phyloP scores from a whole-genome alignment of 2,329 filamentous ascomycete genomes.

The Fusarium paranaense region DNA sequence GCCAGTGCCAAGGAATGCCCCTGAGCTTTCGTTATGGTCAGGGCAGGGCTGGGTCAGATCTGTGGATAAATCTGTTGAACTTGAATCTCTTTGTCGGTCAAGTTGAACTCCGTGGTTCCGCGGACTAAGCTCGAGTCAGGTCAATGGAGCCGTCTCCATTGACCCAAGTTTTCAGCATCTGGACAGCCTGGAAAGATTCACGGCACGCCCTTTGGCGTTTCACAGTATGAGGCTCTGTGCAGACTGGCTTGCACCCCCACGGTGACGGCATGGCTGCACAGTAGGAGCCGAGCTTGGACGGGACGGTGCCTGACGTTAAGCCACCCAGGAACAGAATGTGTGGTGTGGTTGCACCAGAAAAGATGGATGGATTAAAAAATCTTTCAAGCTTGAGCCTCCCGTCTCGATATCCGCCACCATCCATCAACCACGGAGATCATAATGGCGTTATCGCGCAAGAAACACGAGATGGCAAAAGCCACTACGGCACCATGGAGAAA shows the following conservation, averaged over 20 bases:
- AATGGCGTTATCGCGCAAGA: not conserved
- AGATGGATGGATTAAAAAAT: constrained; percentile 6
- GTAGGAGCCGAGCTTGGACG: constrained; percentile 15
- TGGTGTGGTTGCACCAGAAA: constrained; percentile 11
- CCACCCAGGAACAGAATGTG: constrained; percentile 21
- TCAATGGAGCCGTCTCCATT: not conserved
- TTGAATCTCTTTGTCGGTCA: not conserved
- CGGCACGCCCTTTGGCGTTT: constrained; percentile 8
- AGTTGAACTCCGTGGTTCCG: not conserved
- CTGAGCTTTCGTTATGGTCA: not conserved
- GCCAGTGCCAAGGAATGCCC: constrained; percentile 1
- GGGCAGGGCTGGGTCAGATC: not conserved
- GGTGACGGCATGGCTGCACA: constrained; percentile 16
- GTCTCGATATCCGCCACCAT: constrained; percentile 11
- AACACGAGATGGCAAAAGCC: constrained; percentile 23
- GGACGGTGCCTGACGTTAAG: constrained; percentile 35
- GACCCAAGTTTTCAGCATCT: not conserved
- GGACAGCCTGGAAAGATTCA: not conserved
- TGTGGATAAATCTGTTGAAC: not conserved
- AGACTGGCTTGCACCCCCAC: constrained; percentile 25
- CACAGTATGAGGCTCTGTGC: constrained; percentile 32
- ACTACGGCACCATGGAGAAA: constrained; percentile 4
- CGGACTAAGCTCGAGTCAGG: not conserved
- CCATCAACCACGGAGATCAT: constrained; percentile 8
- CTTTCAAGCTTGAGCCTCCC: not conserved